Evolutionary conservation across 2,329 filamentous ascomycete species (phyloP), one percentile per base, ranked within the genome.

Genomic region (Colletotrichum neosansevieriae): DNA sequence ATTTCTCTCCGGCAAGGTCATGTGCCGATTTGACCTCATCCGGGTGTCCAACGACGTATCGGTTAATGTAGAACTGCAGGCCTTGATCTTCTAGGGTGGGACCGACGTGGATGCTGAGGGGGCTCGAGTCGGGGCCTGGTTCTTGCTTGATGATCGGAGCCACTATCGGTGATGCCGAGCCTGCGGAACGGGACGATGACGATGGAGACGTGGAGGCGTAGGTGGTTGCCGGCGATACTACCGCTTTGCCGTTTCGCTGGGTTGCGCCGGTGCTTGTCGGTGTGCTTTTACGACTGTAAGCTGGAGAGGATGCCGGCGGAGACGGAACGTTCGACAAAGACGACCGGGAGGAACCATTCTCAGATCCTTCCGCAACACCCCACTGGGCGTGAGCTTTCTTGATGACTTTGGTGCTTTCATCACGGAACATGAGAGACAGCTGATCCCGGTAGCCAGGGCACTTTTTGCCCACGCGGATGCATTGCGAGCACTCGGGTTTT

Each of bases 371-470:
- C 19, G 62, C 32, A 15, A 69, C 57, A 1, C 80, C 82, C 84
- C 80, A 86, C 76, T 81, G 84, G 29, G 84, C 85, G 63, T 86
- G 84, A 19, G 85, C 85, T 74, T 88, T 90, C 70, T 83, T 83
- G 29, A 88, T 85, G 51, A 90, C 88, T 73, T 89, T 87, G 72
- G 81, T 85, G 73, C 86, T 90, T 77, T 91, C 88, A 78, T 91
- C 88, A 42, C 88, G 86, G 75, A 91, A 91, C 84, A 91, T 86
- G 65, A 91, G 80, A 36, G 88, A 88, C 38, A 90, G 78, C 75
- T 89, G 86, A 71, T 91, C 88, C 71, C 89, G 83, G 73, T 91
- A 91, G 6, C 89, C 89, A 19, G 88, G 87, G 72, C 89, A 91
- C 73, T 80, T 83, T 76, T 88, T 87, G 73, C 84, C 83, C 51